Base-by-base conservation (phyloP, 2,329 filamentous ascomycete species). In the Sporothrix brunneoviolacea region DNA sequence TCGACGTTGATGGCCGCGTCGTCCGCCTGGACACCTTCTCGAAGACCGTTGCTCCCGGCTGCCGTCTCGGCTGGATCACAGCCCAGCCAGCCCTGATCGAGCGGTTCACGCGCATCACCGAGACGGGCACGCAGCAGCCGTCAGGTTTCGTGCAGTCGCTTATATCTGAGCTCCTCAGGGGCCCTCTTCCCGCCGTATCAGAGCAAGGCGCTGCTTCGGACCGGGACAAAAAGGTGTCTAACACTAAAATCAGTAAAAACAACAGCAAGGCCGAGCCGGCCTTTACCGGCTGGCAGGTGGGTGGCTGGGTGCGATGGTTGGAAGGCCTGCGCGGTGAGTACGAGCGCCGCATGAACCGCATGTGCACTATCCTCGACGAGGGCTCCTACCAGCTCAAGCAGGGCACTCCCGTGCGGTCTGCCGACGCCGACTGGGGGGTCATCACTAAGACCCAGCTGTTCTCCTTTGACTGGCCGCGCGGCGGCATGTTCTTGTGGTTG, bases 401-500 rank as follows among this genome's bases (percentile, higher is more conserved):
- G 57, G 79, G 76, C n/a, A 75, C 70, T 0, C 70, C 72, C 3
- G 59, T 69, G 39, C 67, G 68, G 40, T 59, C 64, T 27, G 53
- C 55, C 21, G 70, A 74, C 32, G 69, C 77, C 36, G 85, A 86
- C 52, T 93, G 87, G 83, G 79, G 83, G 53, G 77, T 91, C 53
- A 76, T 94, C 41, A 82, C 83, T 60, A 90, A 86, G 68, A 84
- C 79, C 1, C 75, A 77, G 54, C 77, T 95, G 58, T 87, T 84
- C 65, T 79, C 83, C 40, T 95, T 94, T 62, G 68, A 77, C 58
- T 89, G 86, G 76, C 90, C 91, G 1, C 79, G 86, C 24, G 91
- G 84, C 32, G 91, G 91, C 62, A 96, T 96, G 90, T 96, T 95
- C 65, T 68, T 94, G 50, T 96, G 91, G 91, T 61, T 95, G 4